Percentiles rank a stretch among this genome's conserved stretches.
These are phyloP conservation scores for Helichrysum umbraculigerum DNA, from an alignment of 129 eudicot genomes.

Conservation along the genomic window DNA sequence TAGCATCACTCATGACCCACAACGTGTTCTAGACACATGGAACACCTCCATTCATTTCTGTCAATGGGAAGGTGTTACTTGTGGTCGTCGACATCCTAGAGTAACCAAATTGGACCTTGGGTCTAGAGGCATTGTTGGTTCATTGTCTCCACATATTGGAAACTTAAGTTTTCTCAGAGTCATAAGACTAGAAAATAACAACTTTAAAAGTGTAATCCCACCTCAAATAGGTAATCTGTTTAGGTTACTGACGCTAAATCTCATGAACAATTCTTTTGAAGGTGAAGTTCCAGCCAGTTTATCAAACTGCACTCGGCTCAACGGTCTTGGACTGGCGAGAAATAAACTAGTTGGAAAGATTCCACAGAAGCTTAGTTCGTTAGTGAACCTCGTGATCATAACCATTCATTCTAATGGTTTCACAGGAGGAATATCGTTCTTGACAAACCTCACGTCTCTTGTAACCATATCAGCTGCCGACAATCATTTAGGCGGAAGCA, in stretches of 20 bases:
- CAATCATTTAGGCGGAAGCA: constrained; percentile 35
- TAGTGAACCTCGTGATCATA: constrained; percentile 31
- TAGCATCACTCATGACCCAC: constrained; percentile 26
- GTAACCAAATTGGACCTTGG: constrained; percentile 33
- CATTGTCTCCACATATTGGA: constrained; percentile 48
- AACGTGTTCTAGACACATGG: constrained; percentile 26
- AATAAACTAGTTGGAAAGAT: constrained; percentile 41
- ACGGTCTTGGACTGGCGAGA: not conserved
- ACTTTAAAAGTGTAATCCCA: constrained; percentile 37
- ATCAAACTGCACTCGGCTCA: constrained; percentile 41
- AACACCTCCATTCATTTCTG: constrained; percentile 37
- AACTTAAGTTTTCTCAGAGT: constrained; percentile 45
- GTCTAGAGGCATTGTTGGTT: constrained; percentile 27
- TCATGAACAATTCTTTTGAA: constrained; percentile 34
- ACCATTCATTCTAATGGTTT: constrained; percentile 22
- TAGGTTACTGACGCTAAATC: constrained; percentile 23
- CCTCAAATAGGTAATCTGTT: constrained; percentile 41
- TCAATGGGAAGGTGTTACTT: constrained; percentile 38
- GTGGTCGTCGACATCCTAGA: constrained; percentile 37
- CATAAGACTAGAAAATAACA: constrained; percentile 30
- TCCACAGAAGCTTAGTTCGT: constrained; percentile 32
- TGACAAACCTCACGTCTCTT: constrained; percentile 46
- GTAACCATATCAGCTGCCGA: constrained; percentile 1
- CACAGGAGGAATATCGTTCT: constrained; percentile 34
- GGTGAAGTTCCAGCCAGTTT: constrained; percentile 43